Percentiles rank a stretch among this genome's conserved stretches.
Evolutionary conservation across 2,329 filamentous ascomycete species (phyloP).

Genomic region (Stagonosporopsis chrysanthemi): DNA sequence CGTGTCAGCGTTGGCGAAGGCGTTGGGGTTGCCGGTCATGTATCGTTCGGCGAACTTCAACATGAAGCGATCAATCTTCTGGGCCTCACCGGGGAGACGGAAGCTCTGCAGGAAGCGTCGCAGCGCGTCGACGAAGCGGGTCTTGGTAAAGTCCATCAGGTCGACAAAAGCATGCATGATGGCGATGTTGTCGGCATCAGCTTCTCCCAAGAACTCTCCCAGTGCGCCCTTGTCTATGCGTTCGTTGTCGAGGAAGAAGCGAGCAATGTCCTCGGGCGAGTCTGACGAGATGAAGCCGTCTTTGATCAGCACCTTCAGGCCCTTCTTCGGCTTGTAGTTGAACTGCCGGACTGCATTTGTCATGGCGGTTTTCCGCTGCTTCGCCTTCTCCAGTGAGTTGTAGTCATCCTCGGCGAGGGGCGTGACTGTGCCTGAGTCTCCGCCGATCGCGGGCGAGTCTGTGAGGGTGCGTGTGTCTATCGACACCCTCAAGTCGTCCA

Average conservation of each 20-base stretch:
- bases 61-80: conserved; percentile 99
- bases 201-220: conserved; percentile 93
- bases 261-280: conserved; percentile 80
- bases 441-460: conserved; percentile 66
- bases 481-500: conserved; percentile 72
- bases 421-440: conserved; percentile 53
- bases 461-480: conserved; percentile 74
- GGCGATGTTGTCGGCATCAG: conserved; percentile 89
- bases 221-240: conserved; percentile 89
- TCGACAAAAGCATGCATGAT: conserved; percentile 99
- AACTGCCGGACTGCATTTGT: conserved; percentile 89
- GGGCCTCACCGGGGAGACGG: conserved; percentile 91
- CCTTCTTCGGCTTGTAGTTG: conserved; percentile 97
- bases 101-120: conserved; percentile 94
- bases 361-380: conserved; percentile 90
- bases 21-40: conserved; percentile 91
- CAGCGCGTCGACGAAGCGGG: conserved; percentile 89
- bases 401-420: conserved; percentile 80
- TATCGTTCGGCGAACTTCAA: conserved; percentile 98
- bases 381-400: conserved; percentile 91
- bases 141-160: conserved; percentile 89
- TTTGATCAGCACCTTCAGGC: conserved; percentile 81
- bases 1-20: conserved; percentile 97
- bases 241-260: conserved; percentile 81
- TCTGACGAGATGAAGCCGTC: conserved; percentile 88